phyloP scores from a whole-genome alignment of 78 protist genomes.

The Dictyostelium intermedium region DNA sequence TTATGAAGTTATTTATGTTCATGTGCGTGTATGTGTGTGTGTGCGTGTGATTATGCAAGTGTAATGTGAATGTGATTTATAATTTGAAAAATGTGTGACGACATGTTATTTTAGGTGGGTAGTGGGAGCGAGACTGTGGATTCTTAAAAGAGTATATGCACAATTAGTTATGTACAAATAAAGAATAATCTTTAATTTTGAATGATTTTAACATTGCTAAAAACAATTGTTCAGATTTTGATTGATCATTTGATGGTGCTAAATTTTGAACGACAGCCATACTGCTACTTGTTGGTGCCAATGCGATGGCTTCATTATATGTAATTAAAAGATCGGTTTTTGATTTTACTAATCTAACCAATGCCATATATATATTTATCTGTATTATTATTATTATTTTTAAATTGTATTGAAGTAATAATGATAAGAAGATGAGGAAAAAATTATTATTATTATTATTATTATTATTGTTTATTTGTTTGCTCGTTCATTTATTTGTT shows the following conservation, averaged over 20 bases:
- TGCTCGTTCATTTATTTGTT: too few relatives aligned
- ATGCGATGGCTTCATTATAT: constrained; percentile 6
- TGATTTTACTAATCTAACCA: constrained; percentile 53
- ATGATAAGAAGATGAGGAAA: neutral
- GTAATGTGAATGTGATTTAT: too few relatives aligned
- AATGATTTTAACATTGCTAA: neutral
- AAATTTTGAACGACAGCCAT: neutral
- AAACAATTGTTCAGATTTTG: neutral
- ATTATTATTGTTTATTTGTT: too few relatives aligned
- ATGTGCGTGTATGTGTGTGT: neutral
- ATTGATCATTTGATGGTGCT: neutral
- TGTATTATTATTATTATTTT: neutral
- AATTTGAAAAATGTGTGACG: too few relatives aligned
- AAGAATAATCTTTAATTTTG: constrained; percentile 48
- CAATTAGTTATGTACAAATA: constrained; percentile 30
- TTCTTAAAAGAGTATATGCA: too few relatives aligned
- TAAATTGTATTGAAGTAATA: neutral
- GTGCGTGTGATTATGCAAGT: too few relatives aligned
- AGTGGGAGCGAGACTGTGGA: too few relatives aligned
- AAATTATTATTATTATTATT: too few relatives aligned
- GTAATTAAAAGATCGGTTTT: constrained; percentile 55
- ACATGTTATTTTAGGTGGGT: too few relatives aligned
- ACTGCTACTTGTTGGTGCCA: constrained; percentile 45
- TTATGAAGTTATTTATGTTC: too few relatives aligned
- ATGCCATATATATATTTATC: constrained; percentile 54